A percentile compares a stretch with the other conserved stretches of the same genome.
Conservation (phyloP, 2,329 filamentous ascomycete genomes). For the Aspergillus chevalieri region DNA sequence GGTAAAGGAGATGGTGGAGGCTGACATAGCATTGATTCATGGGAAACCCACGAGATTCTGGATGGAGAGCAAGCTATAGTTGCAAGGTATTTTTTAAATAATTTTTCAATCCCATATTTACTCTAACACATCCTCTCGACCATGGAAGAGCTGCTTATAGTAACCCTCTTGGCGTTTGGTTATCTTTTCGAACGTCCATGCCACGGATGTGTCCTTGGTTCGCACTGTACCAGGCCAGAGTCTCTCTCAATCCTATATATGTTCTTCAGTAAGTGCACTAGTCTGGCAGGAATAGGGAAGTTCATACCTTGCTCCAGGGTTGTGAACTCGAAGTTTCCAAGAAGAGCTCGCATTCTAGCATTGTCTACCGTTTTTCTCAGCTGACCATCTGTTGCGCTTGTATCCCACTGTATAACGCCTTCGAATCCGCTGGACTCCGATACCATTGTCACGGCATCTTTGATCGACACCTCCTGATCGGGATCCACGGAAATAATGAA, state of each 20-base stretch:
- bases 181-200: background rate
- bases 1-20: constrained; percentile 1
- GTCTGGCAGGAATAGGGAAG: background rate
- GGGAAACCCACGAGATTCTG: background rate
- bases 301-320: background rate
- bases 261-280: background rate
- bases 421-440: background rate
- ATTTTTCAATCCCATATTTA: background rate
- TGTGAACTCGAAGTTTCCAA: background rate
- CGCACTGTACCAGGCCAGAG: background rate
- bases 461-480: background rate
- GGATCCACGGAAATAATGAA: constrained; percentile 1
- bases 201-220: background rate
- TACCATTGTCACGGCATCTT: background rate
- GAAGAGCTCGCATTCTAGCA: constrained; percentile 1
- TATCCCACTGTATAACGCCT: background rate
- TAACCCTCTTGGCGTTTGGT: background rate
- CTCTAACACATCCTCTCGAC: background rate
- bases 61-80: background rate
- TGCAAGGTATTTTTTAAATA: background rate
- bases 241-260: constrained; percentile 1
- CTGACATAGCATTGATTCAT: constrained; percentile 1
- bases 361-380: background rate
- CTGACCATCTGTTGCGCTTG: background rate
- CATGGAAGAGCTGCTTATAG: background rate